Evolutionary conservation across 805 yeast genomes (phyloP), one percentile per base, ranked within the genome.

Genomic region (Saccharomycopsis sp.): DNA sequence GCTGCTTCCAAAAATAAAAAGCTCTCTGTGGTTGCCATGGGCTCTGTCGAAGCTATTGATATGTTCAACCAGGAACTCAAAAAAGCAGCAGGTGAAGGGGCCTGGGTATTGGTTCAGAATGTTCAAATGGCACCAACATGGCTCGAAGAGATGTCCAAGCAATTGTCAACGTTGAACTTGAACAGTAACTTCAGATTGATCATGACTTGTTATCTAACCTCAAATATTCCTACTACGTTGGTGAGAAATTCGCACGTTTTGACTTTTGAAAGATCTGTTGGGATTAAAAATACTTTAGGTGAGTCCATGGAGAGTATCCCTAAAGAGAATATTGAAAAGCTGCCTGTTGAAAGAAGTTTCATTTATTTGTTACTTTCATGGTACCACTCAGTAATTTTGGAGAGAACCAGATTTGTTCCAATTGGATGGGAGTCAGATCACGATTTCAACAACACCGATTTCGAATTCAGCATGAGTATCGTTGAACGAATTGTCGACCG

Each of bases 31-130:
- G 67, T 83, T 29, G 73, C 95, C 0, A 66, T 88, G 73, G 96
- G 95, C 0, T 74, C 94, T 0, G 54, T 57, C 18, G 94, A 85
- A 56, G 79, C 83, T 7, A 56, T 65, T 2, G 69, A 63, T 2
- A 59, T 65, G 30, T 88, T 89, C 0, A 72, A 70, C 17, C 59
- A 63, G 37, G 73, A 74, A n/a, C 59, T 85, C 6, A 52, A 55
- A 1, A 57, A 55, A 7, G 73, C 75, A 0, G 53, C 67, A 1
- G 59, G 54, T n/a, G 53, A 53, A 1, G 86, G 84, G 0, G 51
- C 56, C 1, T 86, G 95, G 95, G 57, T 89, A 0, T 51, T 88
- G 21, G 57, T 89, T 22, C 95, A 89, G 54, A 88, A 88, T 53
- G 63, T 84, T 9, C 95, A 89, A 45, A 69, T 81, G 67, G 74